phyloP scores from a whole-genome alignment of 306 rosid genomes.

The Vigna mungo region DNA sequence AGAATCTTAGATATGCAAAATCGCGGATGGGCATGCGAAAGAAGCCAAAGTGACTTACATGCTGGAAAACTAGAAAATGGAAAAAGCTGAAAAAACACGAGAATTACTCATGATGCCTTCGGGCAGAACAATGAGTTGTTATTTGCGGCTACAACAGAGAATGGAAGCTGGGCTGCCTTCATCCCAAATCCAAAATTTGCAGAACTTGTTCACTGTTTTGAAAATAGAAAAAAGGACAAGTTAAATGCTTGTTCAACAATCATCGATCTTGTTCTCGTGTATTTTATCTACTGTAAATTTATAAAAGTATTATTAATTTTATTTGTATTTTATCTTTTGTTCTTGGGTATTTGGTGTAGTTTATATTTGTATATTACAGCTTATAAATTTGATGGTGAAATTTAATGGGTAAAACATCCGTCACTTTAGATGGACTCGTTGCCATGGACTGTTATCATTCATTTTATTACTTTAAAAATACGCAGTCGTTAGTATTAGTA shows the following conservation, averaged over 20 bases:
- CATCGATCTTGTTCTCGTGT: slow-evolving; percentile 18
- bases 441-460: no score
- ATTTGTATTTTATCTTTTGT: background rate
- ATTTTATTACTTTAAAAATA: no score
- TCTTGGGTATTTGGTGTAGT: background rate
- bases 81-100: background rate
- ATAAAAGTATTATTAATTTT: background rate
- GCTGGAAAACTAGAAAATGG: background rate
- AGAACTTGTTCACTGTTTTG: background rate
- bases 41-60: slow-evolving; percentile 62
- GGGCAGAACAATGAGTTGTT: slow-evolving; percentile 10
- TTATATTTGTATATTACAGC: background rate
- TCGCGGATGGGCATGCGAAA: slow-evolving; percentile 96
- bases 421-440: slow-evolving; percentile 10
- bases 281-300: slow-evolving; percentile 33
- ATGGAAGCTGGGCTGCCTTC: slow-evolving; percentile 9
- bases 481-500: no score
- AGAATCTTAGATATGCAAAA: slow-evolving; percentile 73
- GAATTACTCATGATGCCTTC: background rate
- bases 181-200: background rate
- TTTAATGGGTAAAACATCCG: background rate
- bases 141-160: background rate
- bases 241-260: slow-evolving; percentile 3
- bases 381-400: background rate
- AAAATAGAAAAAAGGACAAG: background rate